These are phyloP conservation scores for Aspergillus tamarii DNA, from an alignment of 2,329 filamentous ascomycete species.

Conservation along the genomic window DNA sequence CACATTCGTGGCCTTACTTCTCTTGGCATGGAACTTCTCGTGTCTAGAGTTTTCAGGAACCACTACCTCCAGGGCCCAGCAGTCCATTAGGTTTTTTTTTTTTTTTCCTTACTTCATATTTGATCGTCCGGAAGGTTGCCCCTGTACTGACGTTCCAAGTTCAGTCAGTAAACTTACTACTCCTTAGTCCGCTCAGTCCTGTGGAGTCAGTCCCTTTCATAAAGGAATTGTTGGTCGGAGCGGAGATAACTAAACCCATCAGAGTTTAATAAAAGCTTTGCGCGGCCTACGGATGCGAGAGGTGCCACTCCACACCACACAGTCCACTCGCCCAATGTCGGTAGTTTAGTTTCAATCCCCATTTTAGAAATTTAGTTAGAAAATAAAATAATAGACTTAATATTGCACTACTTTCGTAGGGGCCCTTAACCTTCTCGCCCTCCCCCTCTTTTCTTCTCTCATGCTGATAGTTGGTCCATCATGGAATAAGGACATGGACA, in stretches of 20 bases:
- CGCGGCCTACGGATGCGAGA: slow-evolving; percentile 7
- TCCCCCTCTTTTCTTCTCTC: slow-evolving; percentile 3
- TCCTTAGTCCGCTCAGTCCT: neutral
- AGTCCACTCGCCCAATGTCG: slow-evolving; percentile 1
- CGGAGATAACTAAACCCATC: slow-evolving; percentile 5
- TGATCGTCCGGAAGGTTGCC: neutral
- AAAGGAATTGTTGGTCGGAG: neutral
- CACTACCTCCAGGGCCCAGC: neutral
- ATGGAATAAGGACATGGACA: neutral
- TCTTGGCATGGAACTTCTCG: slow-evolving; percentile 2
- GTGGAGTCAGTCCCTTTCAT: neutral
- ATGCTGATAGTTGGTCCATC: slow-evolving; percentile 1
- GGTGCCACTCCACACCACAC: slow-evolving; percentile 11
- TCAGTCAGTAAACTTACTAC: neutral
- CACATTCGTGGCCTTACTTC: neutral
- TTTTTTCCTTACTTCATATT: neutral
- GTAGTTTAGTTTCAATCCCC: slow-evolving; percentile 9
- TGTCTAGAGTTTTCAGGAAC: slow-evolving; percentile 3
- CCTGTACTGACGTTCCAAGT: neutral
- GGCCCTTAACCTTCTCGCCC: slow-evolving; percentile 1
- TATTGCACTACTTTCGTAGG: neutral
- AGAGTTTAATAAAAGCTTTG: slow-evolving; percentile 12
- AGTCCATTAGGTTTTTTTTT: too few species aligned
- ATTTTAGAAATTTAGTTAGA: slow-evolving; percentile 1
- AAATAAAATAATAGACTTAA: neutral